Evolutionary conservation across 2,329 filamentous ascomycete species (phyloP), one percentile per base, ranked within the genome.

Genomic region (Alternaria conjuncta): DNA sequence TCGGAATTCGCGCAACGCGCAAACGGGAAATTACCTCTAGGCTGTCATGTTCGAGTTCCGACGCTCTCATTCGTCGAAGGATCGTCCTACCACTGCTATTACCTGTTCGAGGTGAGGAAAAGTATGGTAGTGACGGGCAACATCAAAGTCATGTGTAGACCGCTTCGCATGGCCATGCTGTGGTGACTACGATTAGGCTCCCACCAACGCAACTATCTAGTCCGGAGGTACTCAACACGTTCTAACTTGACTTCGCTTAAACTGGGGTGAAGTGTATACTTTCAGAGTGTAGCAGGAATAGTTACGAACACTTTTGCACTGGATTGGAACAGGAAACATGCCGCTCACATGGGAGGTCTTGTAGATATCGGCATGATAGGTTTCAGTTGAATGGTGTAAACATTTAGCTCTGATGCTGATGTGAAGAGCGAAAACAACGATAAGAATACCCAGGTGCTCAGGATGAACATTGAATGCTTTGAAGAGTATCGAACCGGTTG

Each of bases 41-140:
- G 49, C 44, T 60, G 58, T 53, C 10, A 61, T n/a, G 2, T 5
- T 23, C 18, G 47, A 45, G 23, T 60, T 41, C 6, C 28, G 28
- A 18, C 18, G 36, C 49, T 13, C 36, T 60, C 32, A 55, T 55
- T 53, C 44, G 36, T 30, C 21, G 6, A 43, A 9, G 1, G 6
- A n/a, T 12, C 2, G 23, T 26, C 2, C 21, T 55, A n/a, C 30
- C 30, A 55, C 4, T 49, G 47, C 49, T 51, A 5, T 51, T 26
- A 8, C 28, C 20, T 36, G 4, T 51, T 51, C 12, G 28, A 23
- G 49, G 20, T 51, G 49, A 25, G 44, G 44, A 9, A 21, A 15
- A 8, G 20, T 21, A 36, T 51, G 49, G 5, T 11, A 23, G n/a
- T 45, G 43, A 45, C 1, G n/a, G 36, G 36, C 15, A 41, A 18